Evolutionary conservation across 306 rosid genomes (phyloP), one percentile per base, ranked within the genome.

Genomic region (Pyrus communis): DNA sequence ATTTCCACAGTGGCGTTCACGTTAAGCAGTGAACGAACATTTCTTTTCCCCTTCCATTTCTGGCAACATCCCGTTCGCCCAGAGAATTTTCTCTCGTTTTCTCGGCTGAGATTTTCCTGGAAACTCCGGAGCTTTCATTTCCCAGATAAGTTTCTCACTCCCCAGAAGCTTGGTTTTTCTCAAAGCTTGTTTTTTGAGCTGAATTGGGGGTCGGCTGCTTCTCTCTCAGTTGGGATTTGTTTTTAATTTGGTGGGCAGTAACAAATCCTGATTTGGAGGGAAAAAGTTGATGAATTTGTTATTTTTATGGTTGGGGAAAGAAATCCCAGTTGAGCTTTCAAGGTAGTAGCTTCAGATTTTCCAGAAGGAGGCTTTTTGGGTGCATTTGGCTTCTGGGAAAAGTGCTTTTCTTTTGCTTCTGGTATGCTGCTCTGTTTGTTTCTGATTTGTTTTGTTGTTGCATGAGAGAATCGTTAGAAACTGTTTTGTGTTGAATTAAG

Each of bases 1-100:
- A n/a, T n/a, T n/a, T n/a, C n/a, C n/a, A n/a, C n/a, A n/a, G 88
- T 88, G 90, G 91, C 89, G 88, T 88, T 67, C 64, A 83, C 93
- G 96, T 86, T 66, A 87, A 92, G 93, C 74, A 7, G 66, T 82
- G 71, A 77, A 17, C 21, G 17, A 51, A 18, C 27, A 25, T 71
- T 77, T 51, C 21, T 51, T 51, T 76, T 79, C 28, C 62, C 67
- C 69, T 67, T 73, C 73, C 70, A n/a, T 68, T 70, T 68, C 86
- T 72, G 77, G 27, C 79, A 79, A 22, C 79, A 80, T 81, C 61
- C 77, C 70, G 22, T 61, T 69, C 5, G 55, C 27, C 38, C 54
- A 31, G 19, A 46, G 15, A 52, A 52, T 75, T 77, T 70, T 45
- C 76, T 69, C 42, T 21, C 70, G 10, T 54, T 77, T 79, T 79